Evolutionary conservation across 2,329 filamentous ascomycete genomes (phyloP).

Genomic region (Pleoardoris graminearum): DNA sequence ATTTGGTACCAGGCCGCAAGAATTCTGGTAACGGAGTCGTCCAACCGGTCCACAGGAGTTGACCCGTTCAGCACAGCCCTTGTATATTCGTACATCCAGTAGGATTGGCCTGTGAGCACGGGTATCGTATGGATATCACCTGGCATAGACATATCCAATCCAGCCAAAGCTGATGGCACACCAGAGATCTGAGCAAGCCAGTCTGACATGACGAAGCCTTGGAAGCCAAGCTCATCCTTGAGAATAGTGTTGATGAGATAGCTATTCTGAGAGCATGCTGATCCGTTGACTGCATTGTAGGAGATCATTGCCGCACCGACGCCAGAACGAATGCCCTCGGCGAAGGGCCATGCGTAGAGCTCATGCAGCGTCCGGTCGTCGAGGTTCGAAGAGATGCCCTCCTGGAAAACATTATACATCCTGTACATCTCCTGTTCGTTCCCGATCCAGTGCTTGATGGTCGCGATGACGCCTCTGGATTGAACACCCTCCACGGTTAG

Average conservation of each 20-base stretch:
- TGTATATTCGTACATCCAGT: conserved; percentile 74
- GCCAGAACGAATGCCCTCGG: conserved; percentile 73
- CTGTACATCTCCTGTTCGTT: conserved; percentile 70
- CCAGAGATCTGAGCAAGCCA: conserved; percentile 86
- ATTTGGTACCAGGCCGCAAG: conserved; percentile 81
- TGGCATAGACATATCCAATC: conserved; percentile 81
- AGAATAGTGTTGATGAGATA: conserved; percentile 82
- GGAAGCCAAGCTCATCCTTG: conserved; percentile 85
- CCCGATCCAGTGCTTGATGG: conserved; percentile 68
- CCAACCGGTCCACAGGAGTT: conserved; percentile 76
- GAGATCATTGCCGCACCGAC: conserved; percentile 83
- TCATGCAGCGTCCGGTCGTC: conserved; percentile 76
- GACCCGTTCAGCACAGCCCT: conserved; percentile 80
- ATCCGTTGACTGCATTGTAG: conserved; percentile 61
- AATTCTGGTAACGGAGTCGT: conserved; percentile 86
- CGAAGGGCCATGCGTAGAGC: conserved; percentile 85
- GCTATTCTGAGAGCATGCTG: conserved; percentile 70
- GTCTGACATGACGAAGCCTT: conserved; percentile 86
- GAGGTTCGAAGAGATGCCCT: conserved; percentile 61
- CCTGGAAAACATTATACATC: conserved; percentile 47
- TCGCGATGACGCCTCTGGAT: conserved; percentile 72
- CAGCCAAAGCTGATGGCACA: conserved; percentile 76
- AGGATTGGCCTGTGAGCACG: conserved; percentile 50
- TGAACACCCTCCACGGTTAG: conserved; percentile 78
- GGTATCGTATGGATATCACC: conserved; percentile 64